These are phyloP conservation scores for Cladosporium sp. DNA, from an alignment of 2,329 filamentous ascomycete species.

Conservation along the genomic window DNA sequence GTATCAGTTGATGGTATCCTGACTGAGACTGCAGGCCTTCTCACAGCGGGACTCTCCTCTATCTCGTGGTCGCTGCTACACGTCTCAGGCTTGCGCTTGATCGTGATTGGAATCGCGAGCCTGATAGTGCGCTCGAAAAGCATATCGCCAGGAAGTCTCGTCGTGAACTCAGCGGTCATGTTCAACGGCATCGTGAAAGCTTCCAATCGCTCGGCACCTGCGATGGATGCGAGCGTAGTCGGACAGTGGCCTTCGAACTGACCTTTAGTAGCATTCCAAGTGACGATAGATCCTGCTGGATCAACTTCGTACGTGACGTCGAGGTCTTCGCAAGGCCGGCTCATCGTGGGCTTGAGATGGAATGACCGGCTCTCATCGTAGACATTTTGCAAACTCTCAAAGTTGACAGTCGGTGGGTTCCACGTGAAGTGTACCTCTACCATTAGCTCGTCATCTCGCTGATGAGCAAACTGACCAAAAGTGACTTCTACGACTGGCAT, in stretches of 20 bases:
- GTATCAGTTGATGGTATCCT: neutral
- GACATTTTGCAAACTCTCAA: constrained; percentile 20
- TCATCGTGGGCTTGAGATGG: constrained; percentile 16
- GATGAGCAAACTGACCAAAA: constrained; percentile 10
- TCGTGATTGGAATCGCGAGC: constrained; percentile 21
- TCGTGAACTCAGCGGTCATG: constrained; percentile 17
- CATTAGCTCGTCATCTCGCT: constrained; percentile 6
- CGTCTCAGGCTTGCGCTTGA: constrained; percentile 20
- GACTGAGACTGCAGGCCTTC: neutral
- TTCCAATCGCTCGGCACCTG: constrained; percentile 20
- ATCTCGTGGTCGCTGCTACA: constrained; percentile 13
- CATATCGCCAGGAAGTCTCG: constrained; percentile 18
- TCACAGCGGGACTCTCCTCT: neutral
- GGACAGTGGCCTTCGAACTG: constrained; percentile 21
- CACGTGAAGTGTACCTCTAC: constrained; percentile 20
- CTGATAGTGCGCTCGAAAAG: constrained; percentile 22
- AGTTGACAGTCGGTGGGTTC: constrained; percentile 19
- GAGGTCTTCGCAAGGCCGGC: neutral
- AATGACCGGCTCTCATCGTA: constrained; percentile 18
- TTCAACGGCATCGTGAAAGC: constrained; percentile 23
- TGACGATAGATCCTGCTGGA: constrained; percentile 1
- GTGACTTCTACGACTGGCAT: constrained; percentile 19
- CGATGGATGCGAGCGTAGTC: constrained; percentile 13
- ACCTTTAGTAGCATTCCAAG: constrained; percentile 8
- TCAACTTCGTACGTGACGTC: neutral